phyloP scores from a whole-genome alignment of 2,329 filamentous ascomycete genomes.

The Aspergillus phoenicis region DNA sequence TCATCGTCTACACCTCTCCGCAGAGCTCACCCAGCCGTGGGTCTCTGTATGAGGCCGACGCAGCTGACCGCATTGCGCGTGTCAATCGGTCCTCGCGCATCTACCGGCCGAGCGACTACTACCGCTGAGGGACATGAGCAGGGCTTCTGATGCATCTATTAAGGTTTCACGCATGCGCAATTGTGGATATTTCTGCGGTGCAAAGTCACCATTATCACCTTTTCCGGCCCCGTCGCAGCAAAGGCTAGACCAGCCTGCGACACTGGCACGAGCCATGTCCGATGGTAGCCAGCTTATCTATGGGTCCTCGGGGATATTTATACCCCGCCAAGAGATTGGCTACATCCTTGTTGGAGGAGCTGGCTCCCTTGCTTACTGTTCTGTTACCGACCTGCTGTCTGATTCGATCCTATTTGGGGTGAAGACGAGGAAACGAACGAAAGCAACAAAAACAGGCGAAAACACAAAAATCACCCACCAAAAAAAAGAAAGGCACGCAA shows the following conservation, averaged over 20 bases:
- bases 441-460: background rate
- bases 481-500: background rate
- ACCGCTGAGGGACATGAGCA: constrained; percentile 26
- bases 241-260: background rate
- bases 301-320: background rate
- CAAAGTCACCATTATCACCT: background rate
- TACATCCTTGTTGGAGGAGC: background rate
- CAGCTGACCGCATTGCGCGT: constrained; percentile 38
- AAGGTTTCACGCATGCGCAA: background rate
- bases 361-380: background rate
- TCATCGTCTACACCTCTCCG: constrained; percentile 40
- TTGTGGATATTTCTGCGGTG: background rate
- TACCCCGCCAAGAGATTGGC: background rate
- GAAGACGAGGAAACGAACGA: background rate
- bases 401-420: background rate
- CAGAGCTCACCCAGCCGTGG: constrained; percentile 38
- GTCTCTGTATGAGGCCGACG: constrained; percentile 40
- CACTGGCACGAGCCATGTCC: background rate
- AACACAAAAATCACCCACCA: background rate
- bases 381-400: background rate
- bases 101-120: constrained; percentile 34
- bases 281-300: too few species aligned
- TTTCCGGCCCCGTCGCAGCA: background rate
- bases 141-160: background rate
- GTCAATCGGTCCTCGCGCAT: constrained; percentile 33